Conservation (phyloP, 2,329 filamentous ascomycete species). For the Xylaria sp. region DNA sequence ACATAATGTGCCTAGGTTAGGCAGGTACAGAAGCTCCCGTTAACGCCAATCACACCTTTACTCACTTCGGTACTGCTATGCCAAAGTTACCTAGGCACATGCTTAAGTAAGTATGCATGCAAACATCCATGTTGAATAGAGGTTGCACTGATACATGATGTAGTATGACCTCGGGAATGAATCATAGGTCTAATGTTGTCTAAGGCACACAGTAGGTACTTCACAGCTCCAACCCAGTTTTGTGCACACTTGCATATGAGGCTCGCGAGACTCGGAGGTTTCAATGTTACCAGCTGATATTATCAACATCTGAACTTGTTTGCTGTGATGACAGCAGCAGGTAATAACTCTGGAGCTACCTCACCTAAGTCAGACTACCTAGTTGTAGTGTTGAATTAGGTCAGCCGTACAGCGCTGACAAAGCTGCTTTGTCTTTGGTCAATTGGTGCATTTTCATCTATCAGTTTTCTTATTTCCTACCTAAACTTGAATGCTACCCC, state of each 20-base stretch:
- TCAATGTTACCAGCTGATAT: neutral
- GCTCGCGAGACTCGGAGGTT: neutral
- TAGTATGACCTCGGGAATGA: no score
- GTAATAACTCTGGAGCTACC: neutral
- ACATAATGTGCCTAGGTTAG: neutral
- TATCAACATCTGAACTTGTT: neutral
- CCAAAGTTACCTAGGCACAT: no score
- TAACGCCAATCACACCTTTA: no score
- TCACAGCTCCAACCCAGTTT: neutral
- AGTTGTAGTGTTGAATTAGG: neutral
- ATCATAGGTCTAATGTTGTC: no score
- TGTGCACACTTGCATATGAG: neutral
- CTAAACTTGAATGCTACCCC: neutral
- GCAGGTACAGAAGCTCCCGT: neutral
- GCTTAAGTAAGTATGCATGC: no score
- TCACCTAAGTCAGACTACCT: neutral
- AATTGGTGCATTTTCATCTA: constrained; percentile 1
- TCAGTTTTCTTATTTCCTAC: neutral
- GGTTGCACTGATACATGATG: no score
- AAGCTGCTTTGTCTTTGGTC: neutral
- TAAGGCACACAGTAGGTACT: no score
- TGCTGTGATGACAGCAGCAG: neutral
- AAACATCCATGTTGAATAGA: no score
- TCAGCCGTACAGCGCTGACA: constrained; percentile 7
- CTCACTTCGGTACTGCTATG: no score